Percentiles rank a stretch among this genome's conserved stretches.
Evolutionary conservation across 768 basidiomycete species (phyloP).

Genomic region (Floccularia luteovirens): DNA sequence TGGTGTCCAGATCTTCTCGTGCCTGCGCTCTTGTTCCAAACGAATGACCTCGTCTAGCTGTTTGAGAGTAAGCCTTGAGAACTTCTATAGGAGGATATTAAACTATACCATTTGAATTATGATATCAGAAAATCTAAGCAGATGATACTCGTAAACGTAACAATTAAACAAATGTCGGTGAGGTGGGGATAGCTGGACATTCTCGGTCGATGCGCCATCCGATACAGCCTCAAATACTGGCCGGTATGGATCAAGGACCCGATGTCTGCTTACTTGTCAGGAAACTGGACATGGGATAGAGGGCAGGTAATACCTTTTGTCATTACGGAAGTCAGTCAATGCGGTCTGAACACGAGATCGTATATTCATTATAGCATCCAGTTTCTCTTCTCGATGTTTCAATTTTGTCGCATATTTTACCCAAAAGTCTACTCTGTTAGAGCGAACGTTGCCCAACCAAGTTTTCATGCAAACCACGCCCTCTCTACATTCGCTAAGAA

Average conservation of each 20-base stretch:
- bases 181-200: conserved; percentile 40
- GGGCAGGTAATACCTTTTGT: conserved; percentile 36
- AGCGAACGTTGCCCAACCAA: conserved; percentile 41
- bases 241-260: conserved; percentile 57
- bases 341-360: conserved; percentile 23
- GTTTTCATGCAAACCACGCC: conserved; percentile 31
- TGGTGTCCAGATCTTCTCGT: conserved; percentile 52
- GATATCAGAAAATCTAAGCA: conserved; percentile 29
- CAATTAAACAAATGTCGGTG: conserved; percentile 71
- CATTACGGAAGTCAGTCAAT: conserved; percentile 39
- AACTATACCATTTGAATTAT: conserved; percentile 32
- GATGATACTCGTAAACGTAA: conserved; percentile 63
- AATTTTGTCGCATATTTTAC: conserved; percentile 17
- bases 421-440: conserved; percentile 30
- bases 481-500: conserved; percentile 35
- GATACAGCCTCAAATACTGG: conserved; percentile 30
- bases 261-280: conserved; percentile 21
- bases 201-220: conserved; percentile 13
- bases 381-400: conserved; percentile 19
- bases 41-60: conserved; percentile 52
- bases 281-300: background rate
- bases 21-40: conserved; percentile 40
- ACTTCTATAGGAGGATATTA: background rate
- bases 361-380: conserved; percentile 29
- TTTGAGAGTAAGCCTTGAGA: conserved; percentile 10